Base-by-base conservation (phyloP, 2,329 filamentous ascomycete species). In the Anthostomella pinea region DNA sequence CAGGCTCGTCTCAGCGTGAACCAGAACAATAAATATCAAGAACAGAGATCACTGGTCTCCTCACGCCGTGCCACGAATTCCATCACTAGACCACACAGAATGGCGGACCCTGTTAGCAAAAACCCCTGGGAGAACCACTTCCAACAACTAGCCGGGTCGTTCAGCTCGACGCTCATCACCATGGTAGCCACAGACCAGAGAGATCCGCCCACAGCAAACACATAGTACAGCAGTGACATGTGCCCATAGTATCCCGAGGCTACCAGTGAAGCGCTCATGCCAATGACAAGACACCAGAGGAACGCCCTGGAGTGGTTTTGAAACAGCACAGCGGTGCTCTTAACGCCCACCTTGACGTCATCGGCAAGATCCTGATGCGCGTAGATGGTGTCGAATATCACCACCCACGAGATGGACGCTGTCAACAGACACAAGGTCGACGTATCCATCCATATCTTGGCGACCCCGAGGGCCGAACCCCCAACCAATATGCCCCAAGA, bases 321-420 rank as follows among this genome's bases (percentile, higher is more conserved):
- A n/a, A 53, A 35, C 5, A 45, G 25, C 3, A 61, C 51, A 1
- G 57, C 55, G 7, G 40, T 45, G 32, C 52, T 54, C 30, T 49
- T 52, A 14, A 60, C 33, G 1, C 56, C 56, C 2, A 49, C 11
- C 20, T 39, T 42, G 3, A 43, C 6, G 33, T 60, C 57, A 13
- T 57, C 56, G 1, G 8, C 16, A 1, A 53, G 6, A 30, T 60
- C 57, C 26, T 56, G 51, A 25, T 52, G 40, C 3, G 54, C 57
- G 31, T 60, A 61, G 10, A 60, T 51, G 2, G 54, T 60, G 32
- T 60, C 57, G 29, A 43, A 59, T 11, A 54, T 44, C 9, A 51
- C 30, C 2, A 35, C 38, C 54, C 54, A 59, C 2, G 52, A 16
- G 2, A 46, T 38, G 5, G 23, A 35, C 8, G 47, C 46, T 2